These are phyloP conservation scores for Leonotis leonurus DNA, from an alignment of 257 asterid species.

Conservation along the genomic window DNA sequence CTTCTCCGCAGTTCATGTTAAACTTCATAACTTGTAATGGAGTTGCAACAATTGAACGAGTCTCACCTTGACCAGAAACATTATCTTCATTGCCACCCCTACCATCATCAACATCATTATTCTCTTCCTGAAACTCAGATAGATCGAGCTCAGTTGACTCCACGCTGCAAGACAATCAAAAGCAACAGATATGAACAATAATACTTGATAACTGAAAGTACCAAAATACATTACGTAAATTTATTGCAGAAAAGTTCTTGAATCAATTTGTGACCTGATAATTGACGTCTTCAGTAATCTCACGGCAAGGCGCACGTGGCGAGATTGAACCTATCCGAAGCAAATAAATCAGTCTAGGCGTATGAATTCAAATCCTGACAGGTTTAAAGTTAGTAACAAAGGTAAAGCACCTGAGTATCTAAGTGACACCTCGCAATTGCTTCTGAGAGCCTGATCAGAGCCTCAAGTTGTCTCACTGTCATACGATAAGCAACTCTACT, in stretches of 20 bases:
- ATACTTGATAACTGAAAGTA: neutral
- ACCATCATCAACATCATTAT: constrained; percentile 32
- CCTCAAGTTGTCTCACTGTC: constrained; percentile 98
- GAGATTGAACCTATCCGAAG: constrained; percentile 60
- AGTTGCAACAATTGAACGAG: neutral
- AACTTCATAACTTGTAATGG: neutral
- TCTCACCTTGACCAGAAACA: constrained; percentile 31
- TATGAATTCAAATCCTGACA: neutral
- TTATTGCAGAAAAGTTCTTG: neutral
- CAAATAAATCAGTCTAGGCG: constrained; percentile 11
- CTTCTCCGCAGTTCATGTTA: neutral
- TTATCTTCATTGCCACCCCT: constrained; percentile 29
- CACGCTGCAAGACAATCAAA: constrained; percentile 51
- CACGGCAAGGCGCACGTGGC: constrained; percentile 64
- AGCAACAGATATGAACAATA: neutral
- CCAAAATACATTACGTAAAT: neutral
- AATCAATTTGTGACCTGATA: constrained; percentile 53
- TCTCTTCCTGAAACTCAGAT: constrained; percentile 85
- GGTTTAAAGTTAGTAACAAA: neutral
- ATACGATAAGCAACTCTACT: constrained; percentile 97
- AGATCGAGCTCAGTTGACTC: constrained; percentile 94
- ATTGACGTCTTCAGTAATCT: constrained; percentile 80
- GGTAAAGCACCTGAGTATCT: constrained; percentile 53
- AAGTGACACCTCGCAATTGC: constrained; percentile 90
- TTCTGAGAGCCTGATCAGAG: constrained; percentile 88